A percentile compares a stretch with the other conserved stretches of the same genome.
Conservation (phyloP, 2,329 filamentous ascomycete genomes). For the Didymella sp. region DNA sequence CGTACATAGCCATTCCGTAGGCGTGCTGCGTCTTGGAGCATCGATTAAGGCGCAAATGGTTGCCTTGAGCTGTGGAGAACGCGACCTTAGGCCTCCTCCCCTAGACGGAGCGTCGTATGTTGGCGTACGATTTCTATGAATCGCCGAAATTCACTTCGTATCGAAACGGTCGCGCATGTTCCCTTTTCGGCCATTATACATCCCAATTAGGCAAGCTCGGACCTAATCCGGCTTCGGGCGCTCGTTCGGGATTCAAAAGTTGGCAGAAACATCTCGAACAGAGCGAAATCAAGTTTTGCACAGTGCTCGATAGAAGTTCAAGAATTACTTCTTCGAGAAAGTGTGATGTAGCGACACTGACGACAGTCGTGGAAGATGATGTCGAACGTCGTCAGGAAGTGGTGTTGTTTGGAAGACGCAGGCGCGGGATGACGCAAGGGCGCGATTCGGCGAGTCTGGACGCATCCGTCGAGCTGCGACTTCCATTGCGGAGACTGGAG, state of each 20-base stretch:
- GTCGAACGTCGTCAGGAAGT: neutral
- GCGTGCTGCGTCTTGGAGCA: too few species aligned
- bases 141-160: conserved; percentile 6
- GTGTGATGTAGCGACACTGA: neutral
- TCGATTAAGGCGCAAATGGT: too few species aligned
- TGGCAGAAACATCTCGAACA: conserved; percentile 7
- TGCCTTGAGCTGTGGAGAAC: neutral
- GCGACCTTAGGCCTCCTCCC: neutral
- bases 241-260: conserved; percentile 4
- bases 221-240: conserved; percentile 5
- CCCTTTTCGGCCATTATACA: neutral
- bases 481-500: neutral
- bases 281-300: conserved; percentile 16
- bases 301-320: conserved; percentile 8
- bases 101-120: neutral
- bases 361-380: neutral
- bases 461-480: neutral
- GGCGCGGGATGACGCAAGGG: conserved; percentile 9
- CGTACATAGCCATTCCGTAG: too few species aligned
- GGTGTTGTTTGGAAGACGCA: neutral
- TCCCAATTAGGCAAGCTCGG: neutral
- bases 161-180: conserved; percentile 8
- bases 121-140: neutral
- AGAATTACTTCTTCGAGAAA: conserved; percentile 12
- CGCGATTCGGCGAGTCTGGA: neutral